Evolutionary conservation across 495 filamentous ascomycete genomes (phyloP), one percentile per base, ranked within the genome.

Genomic region (Cudoniella acicularis): DNA sequence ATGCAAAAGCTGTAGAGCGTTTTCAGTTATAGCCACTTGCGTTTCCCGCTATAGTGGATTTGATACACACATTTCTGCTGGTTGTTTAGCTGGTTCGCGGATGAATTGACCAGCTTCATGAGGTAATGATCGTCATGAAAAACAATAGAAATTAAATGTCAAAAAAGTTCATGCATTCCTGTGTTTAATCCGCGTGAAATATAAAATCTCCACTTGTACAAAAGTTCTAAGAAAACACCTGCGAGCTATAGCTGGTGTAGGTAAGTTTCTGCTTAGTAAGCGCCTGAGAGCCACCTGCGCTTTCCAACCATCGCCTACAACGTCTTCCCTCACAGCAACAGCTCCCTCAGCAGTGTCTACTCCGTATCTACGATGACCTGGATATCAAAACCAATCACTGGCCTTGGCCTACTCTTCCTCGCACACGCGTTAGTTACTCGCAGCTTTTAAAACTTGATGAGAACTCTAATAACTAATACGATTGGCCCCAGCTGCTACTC

Each of bases 1-100:
- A 96, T 96, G 91, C 87, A 91, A 77, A 96, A 96, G 82, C 77
- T 96, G 76, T 96, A 89, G 83, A 77, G 40, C 21, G 42, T 49
- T 53, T 51, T 51, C 13, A 30, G 53, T 43, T 20, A 4, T 27
- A 48, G 46, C 52, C 17, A 16, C 21, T 21, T 23, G 43, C 26
- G 25, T 54, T 36, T 52, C 9, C 36, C 42, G 50, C 60, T 21
- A 63, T 56, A 21, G 41, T 27, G 53, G 60, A 57, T 36, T 50
- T 56, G 21, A 67, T 30, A 40, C 59, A 40, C 54, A 10, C 30
- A 45, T 57, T 54, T 43, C 18, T 52, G 52, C 57, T 60, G 51
- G 57, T 50, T 63, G 36, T 57, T 8, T 46, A 16, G 45, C 43
- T 51, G 18, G 17, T 26, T 51, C 43, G 30, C 20, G 18, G 3